Evolutionary conservation across 139 green algal species (phyloP), one percentile per base, ranked within the genome.

Genomic region (Closterium sp.): DNA sequence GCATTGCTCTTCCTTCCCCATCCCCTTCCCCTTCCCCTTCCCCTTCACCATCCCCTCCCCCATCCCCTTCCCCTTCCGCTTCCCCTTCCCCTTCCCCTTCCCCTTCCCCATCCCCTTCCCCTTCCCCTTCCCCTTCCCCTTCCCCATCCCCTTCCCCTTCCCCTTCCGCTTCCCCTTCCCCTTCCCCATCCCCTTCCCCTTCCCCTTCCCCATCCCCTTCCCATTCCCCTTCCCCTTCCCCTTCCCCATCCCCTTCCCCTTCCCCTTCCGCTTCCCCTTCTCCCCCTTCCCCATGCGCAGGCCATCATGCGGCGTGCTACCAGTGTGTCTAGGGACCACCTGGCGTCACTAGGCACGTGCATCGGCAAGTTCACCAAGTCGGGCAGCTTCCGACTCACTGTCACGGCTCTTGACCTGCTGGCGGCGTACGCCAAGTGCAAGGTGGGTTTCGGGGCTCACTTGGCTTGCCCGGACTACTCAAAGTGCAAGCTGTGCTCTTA

Each of bases 351-450:
- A 30, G 98, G 98, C n/a, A 97, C 95, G 2, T 97, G 96, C 87
- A 96, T 99, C 2, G 98, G 98, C 35, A 99, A 99, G 93, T 97
- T 99, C 25, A 99, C 98, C 12, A 97, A 99, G 95, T 96, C 93
- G 12, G 96, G 96, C 36, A 99, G 99, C 91, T 99, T 99, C 91
- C 93, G 96, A 3, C 92, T 99, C 0, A 98, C 96, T 2, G 96
- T 99, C 19, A 97, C 97, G 0, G 96, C 95, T 0, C 94, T 99
- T n/a, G 97, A 99, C 87, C 7, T 99, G 19, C 95, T 99, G 28
- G 93, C 97, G 1, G 91, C 97, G 35, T 95, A 99, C 91, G 98
- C 97, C 33, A 99, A 98, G 92, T 97, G 98, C 96, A 99, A 99
- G 97, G 55, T 76, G 55, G 16, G 55, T 4, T 16, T 28, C 16